Evolutionary conservation across 225 moss, liverwort and hornwort species (phyloP).

Genomic region (Pseudoscleropodium purum): DNA sequence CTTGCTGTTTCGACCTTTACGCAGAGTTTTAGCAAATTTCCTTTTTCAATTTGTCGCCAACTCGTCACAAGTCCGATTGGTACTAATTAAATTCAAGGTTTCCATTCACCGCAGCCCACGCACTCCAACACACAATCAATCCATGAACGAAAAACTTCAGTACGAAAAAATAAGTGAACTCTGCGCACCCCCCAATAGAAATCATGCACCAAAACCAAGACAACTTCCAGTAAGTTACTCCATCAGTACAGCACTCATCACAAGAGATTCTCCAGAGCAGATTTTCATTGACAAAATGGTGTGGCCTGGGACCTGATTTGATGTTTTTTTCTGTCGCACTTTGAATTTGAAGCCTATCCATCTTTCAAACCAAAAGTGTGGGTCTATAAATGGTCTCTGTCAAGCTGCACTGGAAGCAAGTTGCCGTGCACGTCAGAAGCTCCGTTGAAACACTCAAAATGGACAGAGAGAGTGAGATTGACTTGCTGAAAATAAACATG

Average conservation of each 20-base stretch:
- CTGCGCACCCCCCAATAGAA: neutral
- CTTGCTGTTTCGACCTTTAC: neutral
- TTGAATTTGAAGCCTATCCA: neutral
- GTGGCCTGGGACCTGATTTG: neutral
- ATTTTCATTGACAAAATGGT: neutral
- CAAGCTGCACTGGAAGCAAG: neutral
- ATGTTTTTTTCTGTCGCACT: no score
- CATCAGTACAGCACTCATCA: neutral
- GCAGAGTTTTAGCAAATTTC: neutral
- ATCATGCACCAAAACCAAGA: neutral
- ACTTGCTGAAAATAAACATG: neutral
- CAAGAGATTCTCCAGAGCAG: neutral
- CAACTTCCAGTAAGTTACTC: neutral
- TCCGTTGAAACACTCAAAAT: neutral
- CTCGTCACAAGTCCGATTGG: neutral
- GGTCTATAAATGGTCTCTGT: neutral
- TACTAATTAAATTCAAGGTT: neutral
- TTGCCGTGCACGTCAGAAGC: neutral
- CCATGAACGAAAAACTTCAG: neutral
- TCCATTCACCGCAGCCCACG: neutral
- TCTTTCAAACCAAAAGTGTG: neutral
- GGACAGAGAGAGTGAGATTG: neutral
- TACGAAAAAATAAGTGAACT: neutral
- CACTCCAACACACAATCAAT: neutral
- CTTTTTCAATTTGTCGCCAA: neutral